These are phyloP conservation scores for Diaporthe sp. DNA, from an alignment of 2,329 filamentous ascomycete genomes.

Conservation along the genomic window DNA sequence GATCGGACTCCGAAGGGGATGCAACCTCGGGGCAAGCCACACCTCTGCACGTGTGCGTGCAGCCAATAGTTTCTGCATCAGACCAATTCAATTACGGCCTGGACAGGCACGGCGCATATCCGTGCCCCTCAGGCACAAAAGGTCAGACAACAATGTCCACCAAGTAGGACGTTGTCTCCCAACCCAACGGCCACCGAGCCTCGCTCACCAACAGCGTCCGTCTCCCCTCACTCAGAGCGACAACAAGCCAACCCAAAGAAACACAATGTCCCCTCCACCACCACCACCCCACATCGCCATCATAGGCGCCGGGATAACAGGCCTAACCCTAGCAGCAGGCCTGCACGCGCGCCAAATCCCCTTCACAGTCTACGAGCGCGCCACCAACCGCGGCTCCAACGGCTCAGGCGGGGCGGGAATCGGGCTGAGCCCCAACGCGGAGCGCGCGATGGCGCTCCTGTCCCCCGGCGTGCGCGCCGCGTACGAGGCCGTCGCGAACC, in stretches of 20 bases:
- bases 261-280: not conserved
- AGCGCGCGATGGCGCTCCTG: slow-evolving; percentile 59
- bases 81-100: not conserved
- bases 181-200: not conserved
- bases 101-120: not conserved
- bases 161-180: not conserved
- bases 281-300: slow-evolving; percentile 56
- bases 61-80: not conserved
- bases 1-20: slow-evolving; percentile 28
- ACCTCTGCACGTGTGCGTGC: not conserved
- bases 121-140: slow-evolving; percentile 3
- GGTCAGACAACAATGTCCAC: not conserved
- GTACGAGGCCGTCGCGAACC: slow-evolving; percentile 54
- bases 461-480: slow-evolving; percentile 55
- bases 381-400: slow-evolving; percentile 54
- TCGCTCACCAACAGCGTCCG: not conserved
- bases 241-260: not conserved
- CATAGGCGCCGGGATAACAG: slow-evolving; percentile 66
- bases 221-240: not conserved
- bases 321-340: slow-evolving; percentile 62
- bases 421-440: slow-evolving; percentile 65
- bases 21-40: not conserved
- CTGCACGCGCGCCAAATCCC: slow-evolving; percentile 58
- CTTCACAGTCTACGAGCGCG: slow-evolving; percentile 63
- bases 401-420: slow-evolving; percentile 66